Evolutionary conservation across 1,284 basidiomycete species (phyloP).

Genomic region (Schizopora paradoxa): DNA sequence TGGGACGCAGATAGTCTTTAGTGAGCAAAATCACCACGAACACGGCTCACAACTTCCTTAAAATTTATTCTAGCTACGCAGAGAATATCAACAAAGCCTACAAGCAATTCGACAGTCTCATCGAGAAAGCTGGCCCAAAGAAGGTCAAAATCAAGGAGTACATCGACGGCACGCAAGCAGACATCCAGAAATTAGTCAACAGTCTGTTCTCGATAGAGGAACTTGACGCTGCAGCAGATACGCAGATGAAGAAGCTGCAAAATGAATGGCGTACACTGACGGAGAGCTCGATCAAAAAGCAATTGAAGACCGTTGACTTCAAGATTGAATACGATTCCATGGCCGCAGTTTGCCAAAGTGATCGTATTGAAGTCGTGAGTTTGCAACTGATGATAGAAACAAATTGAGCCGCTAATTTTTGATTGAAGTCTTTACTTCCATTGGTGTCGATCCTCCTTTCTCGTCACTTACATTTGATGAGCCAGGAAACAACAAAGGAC

Average conservation of each 20-base stretch:
- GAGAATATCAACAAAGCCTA: constrained; percentile 3
- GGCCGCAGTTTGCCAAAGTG: constrained; percentile 15
- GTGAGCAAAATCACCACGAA: constrained; percentile 7
- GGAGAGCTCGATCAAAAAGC: constrained; percentile 17
- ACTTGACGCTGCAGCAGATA: constrained; percentile 11
- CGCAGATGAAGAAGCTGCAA: constrained; percentile 17
- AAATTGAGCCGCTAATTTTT: no score
- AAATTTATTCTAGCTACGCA: constrained; percentile 2
- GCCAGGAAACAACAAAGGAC: constrained; percentile 4
- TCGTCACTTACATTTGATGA: constrained; percentile 15
- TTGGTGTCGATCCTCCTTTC: constrained; percentile 13
- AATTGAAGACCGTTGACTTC: constrained; percentile 16
- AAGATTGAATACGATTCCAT: constrained; percentile 16
- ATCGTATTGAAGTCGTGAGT: constrained; percentile 17
- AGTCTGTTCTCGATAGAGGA: constrained; percentile 14
- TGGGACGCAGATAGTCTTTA: constrained; percentile 19
- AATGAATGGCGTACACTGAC: constrained; percentile 11
- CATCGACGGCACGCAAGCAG: constrained; percentile 6
- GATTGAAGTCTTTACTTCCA: constrained; percentile 13
- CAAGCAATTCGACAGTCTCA: background rate
- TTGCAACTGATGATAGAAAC: no score
- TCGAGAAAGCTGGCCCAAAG: background rate
- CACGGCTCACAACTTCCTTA: background rate
- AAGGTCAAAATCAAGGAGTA: background rate
- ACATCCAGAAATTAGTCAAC: background rate